Evolutionary conservation across 805 yeast genomes (phyloP), one percentile per base, ranked within the genome.

Genomic region (Scheffersomyces lignosus): DNA sequence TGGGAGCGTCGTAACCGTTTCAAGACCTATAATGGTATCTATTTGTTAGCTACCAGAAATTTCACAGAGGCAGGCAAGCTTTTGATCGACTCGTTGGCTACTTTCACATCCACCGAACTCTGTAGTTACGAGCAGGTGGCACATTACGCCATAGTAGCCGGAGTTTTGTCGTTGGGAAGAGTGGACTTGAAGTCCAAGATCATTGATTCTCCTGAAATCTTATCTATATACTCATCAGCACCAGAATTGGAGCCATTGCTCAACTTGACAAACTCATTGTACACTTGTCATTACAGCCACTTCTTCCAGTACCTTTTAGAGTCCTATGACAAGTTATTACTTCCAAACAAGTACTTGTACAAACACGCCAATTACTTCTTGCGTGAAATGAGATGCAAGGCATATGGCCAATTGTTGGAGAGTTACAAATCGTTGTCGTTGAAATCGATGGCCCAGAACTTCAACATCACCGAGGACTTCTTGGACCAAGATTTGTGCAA

Each of bases 1-100:
- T 93, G 99, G 99, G 99, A 93, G 66, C 86, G 99, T 64, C 81
- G 96, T 55, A 93, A 93, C 67, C 72, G 96, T 49, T 88, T 78
- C 72, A 93, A 93, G 70, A 87, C 97, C 4, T 93, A 93, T 64
- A 66, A 77, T 40, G 99, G 99, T 15, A 73, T 93, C 33, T 87
- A 87, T 58, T 68, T 78, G 25, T 67, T 93, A 76, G 83, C 96
- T 5, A 81, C 90, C 18, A 80, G 99, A 55, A 81, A 87, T 51
- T 93, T 93, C 54, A 71, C 70, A 27, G 95, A 87, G 49, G 96
- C 98, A 2, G 80, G 97, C 2, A 79, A 79, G 36, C 69, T 91
- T 44, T 74, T 93, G 51, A 87, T 87, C 46, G 99, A 90, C 60
- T 84, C 95, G 7, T 74, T 93, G 60, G 89, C 98, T 7, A 93